Evolutionary conservation across 176 grass and related monocot genomes (phyloP).

Genomic region (Dactylis glomerata): DNA sequence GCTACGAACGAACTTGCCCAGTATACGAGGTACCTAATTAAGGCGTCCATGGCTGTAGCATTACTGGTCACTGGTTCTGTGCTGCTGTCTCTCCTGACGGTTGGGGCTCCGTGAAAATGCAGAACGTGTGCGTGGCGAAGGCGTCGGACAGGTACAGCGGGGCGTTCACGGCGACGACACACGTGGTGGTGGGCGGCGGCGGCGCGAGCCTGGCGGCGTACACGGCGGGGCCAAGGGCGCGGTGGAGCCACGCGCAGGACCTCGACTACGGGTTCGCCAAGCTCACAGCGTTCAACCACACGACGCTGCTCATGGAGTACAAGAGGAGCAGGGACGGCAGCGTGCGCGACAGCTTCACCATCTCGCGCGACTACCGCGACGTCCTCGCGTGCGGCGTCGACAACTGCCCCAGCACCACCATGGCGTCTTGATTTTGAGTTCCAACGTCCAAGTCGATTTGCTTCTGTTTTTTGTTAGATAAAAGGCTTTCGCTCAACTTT

Average conservation of each 20-base stretch:
- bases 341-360: conserved; percentile 70
- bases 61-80: neutral
- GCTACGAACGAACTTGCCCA: conserved; percentile 89
- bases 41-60: neutral
- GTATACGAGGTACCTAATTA: conserved; percentile 66
- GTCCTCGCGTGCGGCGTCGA: conserved; percentile 61
- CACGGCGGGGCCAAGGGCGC: conserved; percentile 20
- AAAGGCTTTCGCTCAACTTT: neutral
- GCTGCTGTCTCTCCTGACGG: neutral
- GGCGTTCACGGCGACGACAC: conserved; percentile 76
- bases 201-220: conserved; percentile 71
- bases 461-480: neutral
- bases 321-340: conserved; percentile 71
- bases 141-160: conserved; percentile 68
- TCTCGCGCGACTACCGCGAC: conserved; percentile 79
- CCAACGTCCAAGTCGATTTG: neutral
- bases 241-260: conserved; percentile 83
- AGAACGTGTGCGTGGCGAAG: conserved; percentile 67
- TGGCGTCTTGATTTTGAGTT: conserved; percentile 28
- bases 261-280: conserved; percentile 78
- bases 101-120: neutral
- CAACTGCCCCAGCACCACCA: conserved; percentile 44
- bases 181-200: conserved; percentile 86
- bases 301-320: conserved; percentile 78
- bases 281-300: conserved; percentile 78